Percentiles rank a stretch among this genome's conserved stretches.
Evolutionary conservation across 2,329 filamentous ascomycete species (phyloP).

Genomic region (Seiridium unicorne): DNA sequence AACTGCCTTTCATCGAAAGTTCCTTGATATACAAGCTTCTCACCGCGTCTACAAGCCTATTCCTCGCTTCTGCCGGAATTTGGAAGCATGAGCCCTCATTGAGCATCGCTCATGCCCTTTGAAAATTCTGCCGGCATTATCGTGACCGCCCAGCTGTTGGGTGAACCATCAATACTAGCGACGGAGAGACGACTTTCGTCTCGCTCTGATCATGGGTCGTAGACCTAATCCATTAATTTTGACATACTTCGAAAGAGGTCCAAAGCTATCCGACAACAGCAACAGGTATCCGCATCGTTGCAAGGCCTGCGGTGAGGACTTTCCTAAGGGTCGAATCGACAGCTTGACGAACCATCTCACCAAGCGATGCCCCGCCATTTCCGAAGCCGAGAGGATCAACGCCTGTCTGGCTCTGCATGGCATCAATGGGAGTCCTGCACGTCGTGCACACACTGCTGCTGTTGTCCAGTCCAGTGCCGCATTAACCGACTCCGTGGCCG

Average conservation of each 20-base stretch:
- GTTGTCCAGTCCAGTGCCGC: neutral
- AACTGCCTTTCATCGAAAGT: no score
- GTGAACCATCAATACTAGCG: neutral
- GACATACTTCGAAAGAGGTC: constrained; percentile 83
- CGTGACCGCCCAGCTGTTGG: constrained; percentile 3
- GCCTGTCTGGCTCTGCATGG: constrained; percentile 72
- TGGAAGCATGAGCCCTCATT: neutral
- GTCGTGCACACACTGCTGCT: constrained; percentile 5
- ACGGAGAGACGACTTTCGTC: neutral
- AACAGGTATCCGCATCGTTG: constrained; percentile 92
- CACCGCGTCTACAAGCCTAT: neutral
- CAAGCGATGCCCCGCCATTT: constrained; percentile 81
- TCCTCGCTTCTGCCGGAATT: neutral
- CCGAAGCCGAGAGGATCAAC: constrained; percentile 71
- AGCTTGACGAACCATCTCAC: constrained; percentile 78
- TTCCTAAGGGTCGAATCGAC: constrained; percentile 86
- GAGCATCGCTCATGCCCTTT: neutral
- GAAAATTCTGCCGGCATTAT: constrained; percentile 7
- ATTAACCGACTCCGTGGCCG: constrained; percentile 8
- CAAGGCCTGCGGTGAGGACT: constrained; percentile 83
- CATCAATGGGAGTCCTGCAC: constrained; percentile 49
- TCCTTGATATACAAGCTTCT: neutral
- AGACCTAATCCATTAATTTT: constrained; percentile 82
- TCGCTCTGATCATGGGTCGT: constrained; percentile 63
- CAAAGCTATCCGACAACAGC: constrained; percentile 83